phyloP scores from a whole-genome alignment of 176 grass and related monocot genomes.

The Triticum turgidum region DNA sequence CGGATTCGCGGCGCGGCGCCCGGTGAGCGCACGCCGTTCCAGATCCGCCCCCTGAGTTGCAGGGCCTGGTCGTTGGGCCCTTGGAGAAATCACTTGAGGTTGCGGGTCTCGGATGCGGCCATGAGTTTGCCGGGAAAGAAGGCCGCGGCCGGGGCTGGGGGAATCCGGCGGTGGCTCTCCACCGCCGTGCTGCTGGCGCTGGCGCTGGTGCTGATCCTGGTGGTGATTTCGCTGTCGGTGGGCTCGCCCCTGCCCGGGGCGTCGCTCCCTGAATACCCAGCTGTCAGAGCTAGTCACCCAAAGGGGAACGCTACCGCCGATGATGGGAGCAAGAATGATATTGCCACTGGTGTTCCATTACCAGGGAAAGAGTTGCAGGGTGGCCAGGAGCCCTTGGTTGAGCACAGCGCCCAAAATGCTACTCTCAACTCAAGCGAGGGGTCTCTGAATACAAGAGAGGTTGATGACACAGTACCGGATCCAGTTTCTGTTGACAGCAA shows the following conservation, averaged over 20 bases:
- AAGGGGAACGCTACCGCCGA: neutral
- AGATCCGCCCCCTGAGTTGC: neutral
- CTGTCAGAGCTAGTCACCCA: neutral
- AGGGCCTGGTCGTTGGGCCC: neutral
- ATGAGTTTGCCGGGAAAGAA: constrained; percentile 46
- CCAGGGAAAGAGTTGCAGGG: constrained; percentile 12
- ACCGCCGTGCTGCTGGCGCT: constrained; percentile 45
- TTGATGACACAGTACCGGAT: constrained; percentile 17
- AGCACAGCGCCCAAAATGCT: constrained; percentile 24
- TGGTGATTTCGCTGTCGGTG: constrained; percentile 52
- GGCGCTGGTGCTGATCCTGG: constrained; percentile 52
- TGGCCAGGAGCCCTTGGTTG: constrained; percentile 12
- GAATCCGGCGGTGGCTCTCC: constrained; percentile 46
- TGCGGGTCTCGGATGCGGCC: neutral
- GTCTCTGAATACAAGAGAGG: neutral
- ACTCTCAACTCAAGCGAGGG: constrained; percentile 17
- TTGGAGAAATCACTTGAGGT: neutral
- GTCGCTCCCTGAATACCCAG: constrained; percentile 45
- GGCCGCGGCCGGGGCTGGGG: constrained; percentile 3
- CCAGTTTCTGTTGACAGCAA: neutral
- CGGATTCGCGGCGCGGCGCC: neutral
- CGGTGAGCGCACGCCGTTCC: neutral
- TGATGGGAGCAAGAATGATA: constrained; percentile 7
- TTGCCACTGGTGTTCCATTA: neutral
- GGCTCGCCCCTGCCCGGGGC: constrained; percentile 45